Conservation (phyloP, 2,329 filamentous ascomycete genomes). For the Chaetomiaceae sp. region DNA sequence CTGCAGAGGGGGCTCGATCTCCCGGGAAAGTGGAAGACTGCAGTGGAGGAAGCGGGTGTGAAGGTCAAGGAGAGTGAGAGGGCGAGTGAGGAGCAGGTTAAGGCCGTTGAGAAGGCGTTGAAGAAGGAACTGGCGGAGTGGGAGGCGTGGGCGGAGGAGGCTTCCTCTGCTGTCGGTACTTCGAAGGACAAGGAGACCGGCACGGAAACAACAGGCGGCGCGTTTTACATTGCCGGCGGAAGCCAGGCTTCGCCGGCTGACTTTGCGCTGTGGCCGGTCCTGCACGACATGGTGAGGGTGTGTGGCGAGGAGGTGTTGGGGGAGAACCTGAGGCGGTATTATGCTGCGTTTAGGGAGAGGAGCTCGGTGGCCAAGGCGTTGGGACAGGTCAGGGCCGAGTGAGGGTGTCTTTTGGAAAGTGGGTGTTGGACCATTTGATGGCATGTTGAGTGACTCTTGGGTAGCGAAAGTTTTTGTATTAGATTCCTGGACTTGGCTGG, state of each 20-base stretch:
- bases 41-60: constrained; percentile 6
- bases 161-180: constrained; percentile 9
- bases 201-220: constrained; percentile 19
- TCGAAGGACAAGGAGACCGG: constrained; percentile 2
- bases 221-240: constrained; percentile 43
- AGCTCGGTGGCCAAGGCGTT: constrained; percentile 25
- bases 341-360: constrained; percentile 29
- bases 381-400: constrained; percentile 4
- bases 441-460: background rate
- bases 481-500: no score
- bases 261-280: constrained; percentile 54
- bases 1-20: constrained; percentile 42
- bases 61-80: background rate
- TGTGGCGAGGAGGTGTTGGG: constrained; percentile 33
- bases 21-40: constrained; percentile 34
- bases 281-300: constrained; percentile 42
- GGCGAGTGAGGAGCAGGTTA: background rate
- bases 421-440: background rate
- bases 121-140: constrained; percentile 34
- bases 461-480: no score
- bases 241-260: constrained; percentile 43
- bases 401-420: background rate
- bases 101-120: constrained; percentile 1
- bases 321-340: constrained; percentile 36
- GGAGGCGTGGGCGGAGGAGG: constrained; percentile 36